Conservation (phyloP, 169 alveolate species). For the Eimeria falciformis region DNA sequence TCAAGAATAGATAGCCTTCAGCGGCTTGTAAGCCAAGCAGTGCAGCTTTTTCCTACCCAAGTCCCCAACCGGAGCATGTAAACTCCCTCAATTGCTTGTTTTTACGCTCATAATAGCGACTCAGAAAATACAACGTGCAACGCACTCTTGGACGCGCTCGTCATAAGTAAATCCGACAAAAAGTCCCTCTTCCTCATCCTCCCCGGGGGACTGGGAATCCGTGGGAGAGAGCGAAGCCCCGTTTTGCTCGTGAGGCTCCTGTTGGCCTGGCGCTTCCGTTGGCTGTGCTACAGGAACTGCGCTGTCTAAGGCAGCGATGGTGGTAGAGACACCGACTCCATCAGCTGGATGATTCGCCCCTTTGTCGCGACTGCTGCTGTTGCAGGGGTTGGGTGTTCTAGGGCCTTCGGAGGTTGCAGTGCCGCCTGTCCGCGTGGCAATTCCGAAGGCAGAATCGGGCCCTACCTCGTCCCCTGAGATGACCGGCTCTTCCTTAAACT, state of each 20-base stretch:
- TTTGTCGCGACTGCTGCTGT: constrained; percentile 55
- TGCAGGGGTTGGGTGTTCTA: constrained; percentile 29
- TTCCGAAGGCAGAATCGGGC: constrained; percentile 58
- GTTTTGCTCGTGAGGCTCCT: neutral
- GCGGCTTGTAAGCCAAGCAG: too few relatives aligned
- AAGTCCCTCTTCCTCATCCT: constrained; percentile 64
- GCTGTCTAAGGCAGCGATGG: neutral
- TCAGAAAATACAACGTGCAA: neutral
- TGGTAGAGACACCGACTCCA: constrained; percentile 19
- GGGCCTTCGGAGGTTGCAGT: constrained; percentile 24
- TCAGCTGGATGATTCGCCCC: constrained; percentile 33
- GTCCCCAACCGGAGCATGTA: neutral
- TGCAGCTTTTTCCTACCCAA: neutral
- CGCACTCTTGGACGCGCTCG: constrained; percentile 73
- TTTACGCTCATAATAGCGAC: neutral
- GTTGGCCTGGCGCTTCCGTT: constrained; percentile 14
- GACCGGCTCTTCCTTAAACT: constrained; percentile 74
- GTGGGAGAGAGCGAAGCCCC: constrained; percentile 5
- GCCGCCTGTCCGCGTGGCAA: constrained; percentile 4
- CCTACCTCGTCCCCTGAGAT: constrained; percentile 43
- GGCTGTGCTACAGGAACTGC: neutral
- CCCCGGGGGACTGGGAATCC: constrained; percentile 28
- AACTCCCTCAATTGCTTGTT: neutral
- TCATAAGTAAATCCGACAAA: constrained; percentile 60
- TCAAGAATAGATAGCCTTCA: neutral